phyloP scores from a whole-genome alignment of 345 rosid species.

The Lepidium africanum region DNA sequence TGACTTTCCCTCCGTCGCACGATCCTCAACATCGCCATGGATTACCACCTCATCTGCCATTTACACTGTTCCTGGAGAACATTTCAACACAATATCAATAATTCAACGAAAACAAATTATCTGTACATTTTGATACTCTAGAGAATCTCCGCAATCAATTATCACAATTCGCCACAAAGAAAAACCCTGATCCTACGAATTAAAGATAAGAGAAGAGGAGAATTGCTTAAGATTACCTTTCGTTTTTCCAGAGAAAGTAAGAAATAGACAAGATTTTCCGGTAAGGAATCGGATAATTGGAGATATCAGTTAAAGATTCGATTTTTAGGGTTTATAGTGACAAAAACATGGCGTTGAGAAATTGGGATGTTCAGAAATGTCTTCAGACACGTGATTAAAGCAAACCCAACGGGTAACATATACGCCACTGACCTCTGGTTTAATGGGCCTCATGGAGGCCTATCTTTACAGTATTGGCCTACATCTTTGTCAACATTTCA shows the following conservation, averaged over 20 bases:
- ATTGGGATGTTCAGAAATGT: background rate
- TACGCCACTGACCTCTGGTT: background rate
- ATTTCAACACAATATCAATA: background rate
- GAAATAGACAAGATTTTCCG: slow-evolving; percentile 2
- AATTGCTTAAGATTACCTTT: slow-evolving; percentile 9
- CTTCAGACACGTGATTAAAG: background rate
- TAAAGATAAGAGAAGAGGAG: background rate
- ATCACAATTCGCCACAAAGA: background rate
- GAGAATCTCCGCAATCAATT: background rate
- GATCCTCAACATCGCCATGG: slow-evolving; percentile 35
- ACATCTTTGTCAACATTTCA: no score
- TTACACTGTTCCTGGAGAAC: slow-evolving; percentile 1
- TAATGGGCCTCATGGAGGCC: background rate
- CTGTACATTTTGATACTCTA: background rate
- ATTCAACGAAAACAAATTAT: background rate
- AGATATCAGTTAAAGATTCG: slow-evolving; percentile 7
- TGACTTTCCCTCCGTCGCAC: slow-evolving; percentile 12
- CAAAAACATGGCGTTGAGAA: background rate
- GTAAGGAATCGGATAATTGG: background rate
- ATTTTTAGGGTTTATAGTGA: slow-evolving; percentile 20
- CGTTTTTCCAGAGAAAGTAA: background rate
- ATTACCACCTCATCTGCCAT: slow-evolving; percentile 41
- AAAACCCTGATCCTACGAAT: background rate
- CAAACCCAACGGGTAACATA: background rate
- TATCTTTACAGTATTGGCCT: no score